Evolutionary conservation across 305 asterid species (phyloP).

Genomic region (Plantago lanceolata): DNA sequence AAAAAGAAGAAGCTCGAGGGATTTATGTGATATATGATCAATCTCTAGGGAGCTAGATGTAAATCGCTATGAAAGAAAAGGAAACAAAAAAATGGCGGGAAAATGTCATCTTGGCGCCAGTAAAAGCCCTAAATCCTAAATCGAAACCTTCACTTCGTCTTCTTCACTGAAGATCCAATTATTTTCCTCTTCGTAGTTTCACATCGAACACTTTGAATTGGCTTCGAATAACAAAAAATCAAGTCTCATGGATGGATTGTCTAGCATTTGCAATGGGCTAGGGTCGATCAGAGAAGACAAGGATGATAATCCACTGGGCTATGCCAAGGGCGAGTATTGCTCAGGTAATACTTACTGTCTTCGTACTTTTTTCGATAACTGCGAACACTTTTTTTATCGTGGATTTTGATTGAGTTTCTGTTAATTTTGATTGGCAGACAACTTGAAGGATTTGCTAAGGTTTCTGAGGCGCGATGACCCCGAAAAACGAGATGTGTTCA

Average conservation of each 20-base stretch:
- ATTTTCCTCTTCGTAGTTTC: neutral
- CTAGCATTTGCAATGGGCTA: constrained; percentile 72
- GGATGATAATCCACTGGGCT: constrained; percentile 53
- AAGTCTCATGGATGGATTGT: constrained; percentile 65
- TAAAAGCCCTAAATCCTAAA: constrained; percentile 26
- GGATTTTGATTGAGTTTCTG: constrained; percentile 1
- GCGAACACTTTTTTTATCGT: neutral
- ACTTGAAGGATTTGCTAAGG: constrained; percentile 86
- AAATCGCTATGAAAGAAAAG: too few species aligned
- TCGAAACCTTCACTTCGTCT: constrained; percentile 8
- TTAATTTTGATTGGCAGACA: constrained; percentile 43
- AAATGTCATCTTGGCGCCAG: constrained; percentile 19
- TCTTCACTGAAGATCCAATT: constrained; percentile 11
- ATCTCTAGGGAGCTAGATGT: too few species aligned
- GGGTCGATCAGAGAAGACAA: constrained; percentile 70
- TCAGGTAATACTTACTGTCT: constrained; percentile 39
- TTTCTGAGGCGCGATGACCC: constrained; percentile 91
- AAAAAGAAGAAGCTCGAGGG: too few species aligned
- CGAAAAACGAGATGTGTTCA: constrained; percentile 83
- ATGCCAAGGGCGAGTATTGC: constrained; percentile 57
- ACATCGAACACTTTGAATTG: neutral
- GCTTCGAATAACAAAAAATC: constrained; percentile 1
- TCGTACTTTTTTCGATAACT: neutral
- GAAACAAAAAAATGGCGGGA: constrained; percentile 30
- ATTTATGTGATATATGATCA: too few species aligned